Conservation (phyloP, 768 basidiomycete species). For the Hemileccinum rubropunctum region DNA sequence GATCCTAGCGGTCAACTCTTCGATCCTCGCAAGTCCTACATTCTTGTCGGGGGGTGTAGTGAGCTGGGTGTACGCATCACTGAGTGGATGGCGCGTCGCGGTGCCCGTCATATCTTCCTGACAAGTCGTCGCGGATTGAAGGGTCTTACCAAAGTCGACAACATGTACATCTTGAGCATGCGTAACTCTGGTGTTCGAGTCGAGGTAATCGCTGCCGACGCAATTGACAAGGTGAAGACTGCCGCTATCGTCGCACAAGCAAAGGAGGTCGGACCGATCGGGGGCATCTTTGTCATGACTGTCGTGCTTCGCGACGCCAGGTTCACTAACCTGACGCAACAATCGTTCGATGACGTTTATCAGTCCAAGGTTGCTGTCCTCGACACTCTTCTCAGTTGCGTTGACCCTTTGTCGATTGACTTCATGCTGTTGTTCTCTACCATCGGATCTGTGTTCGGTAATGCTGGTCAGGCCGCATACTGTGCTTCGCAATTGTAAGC, state of each 20-base stretch:
- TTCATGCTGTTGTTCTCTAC: conserved; percentile 36
- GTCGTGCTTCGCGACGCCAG: conserved; percentile 33
- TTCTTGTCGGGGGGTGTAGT: conserved; percentile 21
- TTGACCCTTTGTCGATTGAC: conserved; percentile 22
- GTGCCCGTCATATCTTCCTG: conserved; percentile 32
- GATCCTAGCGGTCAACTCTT: conserved; percentile 30
- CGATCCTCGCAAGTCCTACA: conserved; percentile 26
- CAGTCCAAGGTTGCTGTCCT: conserved; percentile 22
- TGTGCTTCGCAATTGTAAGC: conserved; percentile 22
- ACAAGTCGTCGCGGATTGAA: conserved; percentile 25
- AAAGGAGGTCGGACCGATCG: conserved; percentile 24
- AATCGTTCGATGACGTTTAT: conserved; percentile 28
- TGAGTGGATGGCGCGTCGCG: conserved; percentile 33
- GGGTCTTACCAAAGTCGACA: conserved; percentile 20
- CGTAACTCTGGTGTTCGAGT: conserved; percentile 23
- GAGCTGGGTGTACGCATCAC: conserved; percentile 28
- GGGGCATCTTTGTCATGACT: conserved; percentile 35
- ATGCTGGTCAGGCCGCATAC: conserved; percentile 24
- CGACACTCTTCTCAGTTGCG: conserved; percentile 14
- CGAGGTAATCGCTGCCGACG: conserved; percentile 28
- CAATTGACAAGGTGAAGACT: conserved; percentile 22
- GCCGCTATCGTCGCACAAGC: conserved; percentile 22
- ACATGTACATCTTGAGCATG: conserved; percentile 28
- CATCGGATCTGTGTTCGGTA: conserved; percentile 33
- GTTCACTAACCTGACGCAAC: conserved; percentile 33